Evolutionary conservation across 192 early-diverging fungal species (phyloP).

Genomic region (Umbelopsis sp.): DNA sequence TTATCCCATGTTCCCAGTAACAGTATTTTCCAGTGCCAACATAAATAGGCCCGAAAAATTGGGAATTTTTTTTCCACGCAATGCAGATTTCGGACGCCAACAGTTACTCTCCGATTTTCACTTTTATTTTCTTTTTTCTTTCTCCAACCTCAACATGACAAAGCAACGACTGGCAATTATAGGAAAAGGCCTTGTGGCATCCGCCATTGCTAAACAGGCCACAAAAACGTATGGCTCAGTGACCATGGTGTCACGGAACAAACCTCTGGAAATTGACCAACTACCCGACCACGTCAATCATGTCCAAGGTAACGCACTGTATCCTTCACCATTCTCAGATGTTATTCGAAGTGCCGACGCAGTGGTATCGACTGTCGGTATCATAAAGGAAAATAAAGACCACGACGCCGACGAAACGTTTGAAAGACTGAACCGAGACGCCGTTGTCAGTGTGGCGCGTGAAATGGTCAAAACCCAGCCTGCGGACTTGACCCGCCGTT

Average conservation of each 20-base stretch:
- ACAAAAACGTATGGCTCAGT: not conserved
- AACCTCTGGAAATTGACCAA: not conserved
- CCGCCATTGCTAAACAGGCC: constrained; percentile 11
- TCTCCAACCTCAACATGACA: not conserved
- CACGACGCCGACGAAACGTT: constrained; percentile 17
- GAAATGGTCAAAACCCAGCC: constrained; percentile 20
- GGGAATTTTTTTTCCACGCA: no score
- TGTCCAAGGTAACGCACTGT: constrained; percentile 24
- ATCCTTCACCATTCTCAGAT: not conserved
- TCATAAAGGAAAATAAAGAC: constrained; percentile 20
- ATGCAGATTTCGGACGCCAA: not conserved
- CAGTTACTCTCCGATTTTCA: not conserved
- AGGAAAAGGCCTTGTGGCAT: constrained; percentile 24
- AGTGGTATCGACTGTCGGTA: constrained; percentile 31
- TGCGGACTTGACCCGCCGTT: constrained; percentile 1
- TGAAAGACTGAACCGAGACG: constrained; percentile 27
- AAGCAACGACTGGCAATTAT: not conserved
- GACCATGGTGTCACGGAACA: constrained; percentile 16
- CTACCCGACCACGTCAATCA: constrained; percentile 4
- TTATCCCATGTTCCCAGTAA: no score
- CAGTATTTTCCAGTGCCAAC: no score
- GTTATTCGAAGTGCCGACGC: not conserved
- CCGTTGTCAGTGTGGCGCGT: constrained; percentile 21
- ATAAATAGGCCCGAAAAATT: no score
- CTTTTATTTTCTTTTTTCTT: not conserved